Base-by-base conservation (phyloP, 805 yeast species). In the Vanderwaltozyma yarrowii region DNA sequence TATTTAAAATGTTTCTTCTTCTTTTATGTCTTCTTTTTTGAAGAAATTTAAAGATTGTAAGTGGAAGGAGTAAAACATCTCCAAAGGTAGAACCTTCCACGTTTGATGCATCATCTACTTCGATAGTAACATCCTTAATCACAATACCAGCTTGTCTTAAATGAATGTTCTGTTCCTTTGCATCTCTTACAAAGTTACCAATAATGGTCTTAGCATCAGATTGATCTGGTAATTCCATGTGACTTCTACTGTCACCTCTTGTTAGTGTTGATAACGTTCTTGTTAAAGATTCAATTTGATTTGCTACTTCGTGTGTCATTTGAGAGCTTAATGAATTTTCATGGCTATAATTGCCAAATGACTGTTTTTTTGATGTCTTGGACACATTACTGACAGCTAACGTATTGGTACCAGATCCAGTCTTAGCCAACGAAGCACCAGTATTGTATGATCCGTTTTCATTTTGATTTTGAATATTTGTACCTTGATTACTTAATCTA, bases 141-240 rank as follows among this genome's bases (percentile, higher is more conserved):
- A 73, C 44, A 4, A 71, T 60, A 35, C 72, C 72, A 6, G 66
- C 47, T 14, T 58, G 49, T 35, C 70, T 57, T 17, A 58, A 43
- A 33, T 56, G 52, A 30, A 71, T 60, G 17, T 73, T 73, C 45
- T 67, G 68, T 15, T 60, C 64, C 13, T 60, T 53, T 2, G 69
- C 58, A 28, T 63, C 56, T 16, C 50, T 45, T 19, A 63, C 60
- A 49, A 66, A 57, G 19, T 52, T 54, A 29, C 56, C 41, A 36
- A 70, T 33, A 21, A 46, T 37, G 15, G 36, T 32, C 21, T 38
- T 37, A 13, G 45, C 45, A 30, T 45, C 44, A n/a, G 36, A 34
- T 5, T 33, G 30, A 16, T 36, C 38, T 15, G 32, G 28, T 27
- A 30, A 27, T 16, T 32, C 36, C 8, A 26, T 4, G 18, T 26